A percentile compares a stretch with the other conserved stretches of the same genome.
Evolutionary conservation across 164 flowering plant species (phyloP).

Genomic region (Kingdonia uniflora): DNA sequence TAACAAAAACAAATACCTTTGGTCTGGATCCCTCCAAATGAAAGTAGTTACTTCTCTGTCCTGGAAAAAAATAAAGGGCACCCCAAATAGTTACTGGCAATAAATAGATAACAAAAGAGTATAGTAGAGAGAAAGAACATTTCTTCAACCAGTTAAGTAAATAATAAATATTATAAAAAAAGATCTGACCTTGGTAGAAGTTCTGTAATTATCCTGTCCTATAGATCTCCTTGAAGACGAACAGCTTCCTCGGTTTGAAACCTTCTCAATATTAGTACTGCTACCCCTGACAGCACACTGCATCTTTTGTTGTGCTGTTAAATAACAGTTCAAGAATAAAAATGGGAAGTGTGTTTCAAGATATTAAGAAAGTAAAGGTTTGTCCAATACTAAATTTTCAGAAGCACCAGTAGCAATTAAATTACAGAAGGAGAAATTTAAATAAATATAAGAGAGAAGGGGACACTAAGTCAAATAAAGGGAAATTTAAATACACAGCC

Average conservation of each 20-base stretch:
- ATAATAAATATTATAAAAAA: slow-evolving; percentile 5
- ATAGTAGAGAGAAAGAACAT: slow-evolving; percentile 1
- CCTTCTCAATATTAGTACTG: slow-evolving; percentile 11
- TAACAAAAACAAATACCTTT: slow-evolving; percentile 24
- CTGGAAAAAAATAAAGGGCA: slow-evolving; percentile 16
- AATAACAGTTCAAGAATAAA: no score
- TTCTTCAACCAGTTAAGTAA: no score
- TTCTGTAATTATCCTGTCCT: slow-evolving; percentile 10
- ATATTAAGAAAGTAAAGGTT: not conserved
- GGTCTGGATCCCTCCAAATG: slow-evolving; percentile 14
- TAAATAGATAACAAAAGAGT: not conserved
- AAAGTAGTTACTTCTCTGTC: slow-evolving; percentile 18
- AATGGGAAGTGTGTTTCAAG: no score
- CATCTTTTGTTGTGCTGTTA: slow-evolving; percentile 32
- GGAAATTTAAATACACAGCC: no score
- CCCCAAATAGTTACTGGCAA: slow-evolving; percentile 1
- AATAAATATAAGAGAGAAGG: no score
- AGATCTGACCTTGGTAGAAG: slow-evolving; percentile 17
- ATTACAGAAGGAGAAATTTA: no score
- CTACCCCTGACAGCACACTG: slow-evolving; percentile 25
- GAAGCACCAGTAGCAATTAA: no score
- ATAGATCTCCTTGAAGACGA: slow-evolving; percentile 13
- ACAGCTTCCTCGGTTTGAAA: slow-evolving; percentile 18
- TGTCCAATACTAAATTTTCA: no score
- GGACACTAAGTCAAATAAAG: no score